These are phyloP conservation scores for Wallacemonas rigidus DNA, from an alignment of 208 protist species.

Conservation along the genomic window DNA sequence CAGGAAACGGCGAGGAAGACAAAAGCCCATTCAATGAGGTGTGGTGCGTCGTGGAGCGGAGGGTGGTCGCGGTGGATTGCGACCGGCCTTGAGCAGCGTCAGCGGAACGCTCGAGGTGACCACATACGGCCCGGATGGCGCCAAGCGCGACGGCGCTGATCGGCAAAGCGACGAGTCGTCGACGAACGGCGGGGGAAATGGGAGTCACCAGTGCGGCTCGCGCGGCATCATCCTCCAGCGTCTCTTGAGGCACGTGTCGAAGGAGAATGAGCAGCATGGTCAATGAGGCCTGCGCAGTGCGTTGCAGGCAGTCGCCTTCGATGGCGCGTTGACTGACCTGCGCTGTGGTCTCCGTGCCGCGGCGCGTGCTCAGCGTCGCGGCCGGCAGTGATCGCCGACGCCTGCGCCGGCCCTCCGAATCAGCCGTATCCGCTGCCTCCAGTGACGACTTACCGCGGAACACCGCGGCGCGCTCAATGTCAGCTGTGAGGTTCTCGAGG, in stretches of 20 bases:
- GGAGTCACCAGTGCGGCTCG: too few species aligned
- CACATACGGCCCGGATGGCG: not conserved
- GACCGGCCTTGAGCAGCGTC: too few species aligned
- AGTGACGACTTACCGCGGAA: not conserved
- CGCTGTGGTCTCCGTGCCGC: too few species aligned
- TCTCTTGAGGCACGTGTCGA: not conserved
- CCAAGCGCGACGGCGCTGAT: not conserved
- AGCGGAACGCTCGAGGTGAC: not conserved
- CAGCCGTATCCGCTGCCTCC: not conserved
- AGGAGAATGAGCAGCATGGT: constrained; percentile 12
- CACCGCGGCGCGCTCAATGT: constrained; percentile 4
- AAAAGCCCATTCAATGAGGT: too few species aligned
- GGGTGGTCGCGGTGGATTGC: too few species aligned
- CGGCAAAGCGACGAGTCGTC: not conserved
- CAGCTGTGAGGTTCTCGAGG: constrained; percentile 12
- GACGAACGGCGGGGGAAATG: not conserved
- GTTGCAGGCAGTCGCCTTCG: not conserved
- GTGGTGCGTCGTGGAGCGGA: too few species aligned
- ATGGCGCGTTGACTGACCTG: too few species aligned
- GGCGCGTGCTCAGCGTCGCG: too few species aligned
- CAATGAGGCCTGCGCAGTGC: not conserved
- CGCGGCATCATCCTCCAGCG: not conserved
- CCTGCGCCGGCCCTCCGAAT: not conserved
- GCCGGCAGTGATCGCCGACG: too few species aligned
- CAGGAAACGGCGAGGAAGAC: too few species aligned